Evolutionary conservation across 2,329 filamentous ascomycete species (phyloP), one percentile per base, ranked within the genome.

Genomic region (Fusarium foetens): DNA sequence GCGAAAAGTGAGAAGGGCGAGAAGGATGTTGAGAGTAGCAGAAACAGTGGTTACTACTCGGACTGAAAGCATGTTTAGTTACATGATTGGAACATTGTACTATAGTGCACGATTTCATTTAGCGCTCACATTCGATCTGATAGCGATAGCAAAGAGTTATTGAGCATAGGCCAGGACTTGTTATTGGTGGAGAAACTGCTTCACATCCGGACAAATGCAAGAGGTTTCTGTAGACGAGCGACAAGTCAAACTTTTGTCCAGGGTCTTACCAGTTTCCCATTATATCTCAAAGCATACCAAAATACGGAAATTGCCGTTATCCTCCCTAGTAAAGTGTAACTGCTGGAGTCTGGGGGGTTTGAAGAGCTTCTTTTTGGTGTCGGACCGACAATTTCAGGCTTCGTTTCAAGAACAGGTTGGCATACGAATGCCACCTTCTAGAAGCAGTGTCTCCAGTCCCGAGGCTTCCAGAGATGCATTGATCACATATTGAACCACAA

Each of bases 61-160:
- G 25, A n/a, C 6, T 58, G 21, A 39, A 29, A n/a, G 16, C 11
- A 51, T 8, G 5, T 4, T 19, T 14, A 10, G 6, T 31, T 10
- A 8, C 4, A 8, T 4, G 12, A 6, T 51, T 21, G 17, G 16
- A 8, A 21, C 17, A 6, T 23, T 16, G 2, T 11, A 16, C 0
- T 2, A 11, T 7, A 33, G 6, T 10, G n/a, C 11, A 35, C 4
- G 8, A 11, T 12, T 25, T 23, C 2, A 10, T 35, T 25, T 8
- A 25, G 11, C 4, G 14, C 12, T 21, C 6, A 33, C 4, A n/a
- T 21, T 5, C 5, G 25, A 11, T 16, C 6, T 19, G 6, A 21
- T 35, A 25, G 6, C 21, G 13, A 27, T n/a, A 38, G 7, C 33
- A 21, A 25, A 21, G 19, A n/a, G 11, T 11, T 25, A 12, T 11